A percentile compares a stretch with the other conserved stretches of the same genome.
Evolutionary conservation across 768 basidiomycete genomes (phyloP).

Genomic region (Amanita thiersii): DNA sequence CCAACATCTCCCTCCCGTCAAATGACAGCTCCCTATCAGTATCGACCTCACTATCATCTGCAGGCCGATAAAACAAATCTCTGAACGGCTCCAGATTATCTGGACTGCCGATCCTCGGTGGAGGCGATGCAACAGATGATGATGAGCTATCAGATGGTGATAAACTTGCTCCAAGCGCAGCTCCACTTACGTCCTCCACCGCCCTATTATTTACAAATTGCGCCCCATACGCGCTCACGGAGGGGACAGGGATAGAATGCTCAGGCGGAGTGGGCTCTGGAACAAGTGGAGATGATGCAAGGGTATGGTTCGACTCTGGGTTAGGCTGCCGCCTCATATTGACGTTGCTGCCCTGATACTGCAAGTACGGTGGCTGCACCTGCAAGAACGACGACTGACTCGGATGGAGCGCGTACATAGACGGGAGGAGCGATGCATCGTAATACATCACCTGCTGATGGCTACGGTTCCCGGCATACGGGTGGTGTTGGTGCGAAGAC

Average conservation of each 20-base stretch:
- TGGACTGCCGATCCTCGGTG: slow-evolving; percentile 37
- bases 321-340: too few species aligned
- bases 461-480: too few species aligned
- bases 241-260: too few species aligned
- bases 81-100: slow-evolving; percentile 70
- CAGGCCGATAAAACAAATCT: slow-evolving; percentile 64
- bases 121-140: slow-evolving; percentile 1
- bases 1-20: too few species aligned
- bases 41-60: slow-evolving; percentile 12
- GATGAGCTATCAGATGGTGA: not conserved
- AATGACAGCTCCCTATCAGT: slow-evolving; percentile 14
- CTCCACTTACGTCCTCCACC: too few species aligned
- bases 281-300: not conserved
- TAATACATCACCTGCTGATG: slow-evolving; percentile 28
- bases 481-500: too few species aligned
- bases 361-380: too few species aligned
- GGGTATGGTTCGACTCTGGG: not conserved
- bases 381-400: too few species aligned
- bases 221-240: too few species aligned
- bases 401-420: slow-evolving; percentile 13
- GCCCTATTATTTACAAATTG: too few species aligned
- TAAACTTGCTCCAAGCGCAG: too few species aligned
- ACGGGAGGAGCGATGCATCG: slow-evolving; percentile 22
- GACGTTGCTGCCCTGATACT: too few species aligned
- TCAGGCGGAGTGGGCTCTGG: not conserved